phyloP scores from a whole-genome alignment of 2,329 filamentous ascomycete genomes.

The Colletotrichum tabaci region DNA sequence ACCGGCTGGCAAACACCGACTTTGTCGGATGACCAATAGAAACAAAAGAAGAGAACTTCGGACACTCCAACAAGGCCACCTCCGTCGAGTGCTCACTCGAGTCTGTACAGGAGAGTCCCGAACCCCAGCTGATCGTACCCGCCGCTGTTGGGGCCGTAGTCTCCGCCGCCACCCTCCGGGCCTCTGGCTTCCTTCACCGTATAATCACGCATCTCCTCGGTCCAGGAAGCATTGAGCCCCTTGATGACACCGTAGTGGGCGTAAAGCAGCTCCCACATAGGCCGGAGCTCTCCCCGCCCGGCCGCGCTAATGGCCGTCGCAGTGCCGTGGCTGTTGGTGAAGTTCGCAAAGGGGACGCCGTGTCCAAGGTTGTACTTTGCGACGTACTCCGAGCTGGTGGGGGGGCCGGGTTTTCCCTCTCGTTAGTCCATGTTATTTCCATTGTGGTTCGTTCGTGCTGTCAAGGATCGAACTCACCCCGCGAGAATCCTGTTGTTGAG shows the following conservation, averaged over 20 bases:
- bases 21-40: background rate
- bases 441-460: background rate
- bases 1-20: too few species aligned
- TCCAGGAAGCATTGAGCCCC: slow-evolving; percentile 54
- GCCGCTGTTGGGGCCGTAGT: slow-evolving; percentile 58
- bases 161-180: slow-evolving; percentile 60
- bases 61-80: too few species aligned
- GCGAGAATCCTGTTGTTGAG: slow-evolving; percentile 53
- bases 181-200: slow-evolving; percentile 52
- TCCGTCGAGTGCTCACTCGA: slow-evolving; percentile 1
- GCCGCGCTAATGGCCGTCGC: slow-evolving; percentile 52
- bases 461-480: slow-evolving; percentile 47
- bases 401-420: background rate
- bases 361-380: slow-evolving; percentile 60
- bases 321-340: slow-evolving; percentile 55
- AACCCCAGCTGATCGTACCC: slow-evolving; percentile 57
- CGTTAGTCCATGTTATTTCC: slow-evolving; percentile 14
- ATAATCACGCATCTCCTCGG: slow-evolving; percentile 54
- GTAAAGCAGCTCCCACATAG: slow-evolving; percentile 57
- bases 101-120: slow-evolving; percentile 49
- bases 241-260: slow-evolving; percentile 57
- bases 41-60: background rate
- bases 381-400: slow-evolving; percentile 52
- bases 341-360: slow-evolving; percentile 58
- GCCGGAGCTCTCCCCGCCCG: slow-evolving; percentile 53